Percentiles rank a stretch among this genome's conserved stretches.
These are phyloP conservation scores for Podila horticola DNA, from an alignment of 192 early-diverging fungal genomes.

Conservation along the genomic window DNA sequence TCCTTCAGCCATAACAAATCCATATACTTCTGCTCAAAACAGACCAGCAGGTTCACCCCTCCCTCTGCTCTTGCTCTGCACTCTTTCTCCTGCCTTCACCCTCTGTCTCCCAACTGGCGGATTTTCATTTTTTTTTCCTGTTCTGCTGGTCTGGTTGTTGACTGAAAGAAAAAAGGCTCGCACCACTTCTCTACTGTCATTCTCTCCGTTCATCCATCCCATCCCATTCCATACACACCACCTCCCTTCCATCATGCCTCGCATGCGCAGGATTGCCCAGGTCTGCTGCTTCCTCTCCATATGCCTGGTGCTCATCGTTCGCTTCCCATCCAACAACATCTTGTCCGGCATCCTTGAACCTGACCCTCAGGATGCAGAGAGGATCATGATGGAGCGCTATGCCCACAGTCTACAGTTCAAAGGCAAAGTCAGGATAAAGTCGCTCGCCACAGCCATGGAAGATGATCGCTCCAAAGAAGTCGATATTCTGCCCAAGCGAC, in stretches of 20 bases:
- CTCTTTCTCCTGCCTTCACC: too few relatives aligned
- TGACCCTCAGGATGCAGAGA: slow-evolving; percentile 51
- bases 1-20: too few relatives aligned
- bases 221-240: neutral
- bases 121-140: neutral
- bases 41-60: too few relatives aligned
- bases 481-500: slow-evolving; percentile 31
- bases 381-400: slow-evolving; percentile 54
- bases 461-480: slow-evolving; percentile 33
- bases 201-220: neutral
- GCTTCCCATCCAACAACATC: slow-evolving; percentile 36
- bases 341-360: slow-evolving; percentile 38
- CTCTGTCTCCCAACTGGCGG: too few relatives aligned
- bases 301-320: slow-evolving; percentile 36
- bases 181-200: neutral
- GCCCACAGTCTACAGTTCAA: slow-evolving; percentile 52
- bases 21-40: too few relatives aligned
- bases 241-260: slow-evolving; percentile 31
- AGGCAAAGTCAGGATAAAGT: slow-evolving; percentile 54
- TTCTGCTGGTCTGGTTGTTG: neutral
- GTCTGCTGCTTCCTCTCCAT: slow-evolving; percentile 49
- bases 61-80: too few relatives aligned
- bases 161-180: too few relatives aligned
- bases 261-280: slow-evolving; percentile 51
- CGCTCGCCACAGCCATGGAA: slow-evolving; percentile 26